These are phyloP conservation scores for Epicoccum nigrum DNA, from an alignment of 2,329 filamentous ascomycete species.

Conservation along the genomic window DNA sequence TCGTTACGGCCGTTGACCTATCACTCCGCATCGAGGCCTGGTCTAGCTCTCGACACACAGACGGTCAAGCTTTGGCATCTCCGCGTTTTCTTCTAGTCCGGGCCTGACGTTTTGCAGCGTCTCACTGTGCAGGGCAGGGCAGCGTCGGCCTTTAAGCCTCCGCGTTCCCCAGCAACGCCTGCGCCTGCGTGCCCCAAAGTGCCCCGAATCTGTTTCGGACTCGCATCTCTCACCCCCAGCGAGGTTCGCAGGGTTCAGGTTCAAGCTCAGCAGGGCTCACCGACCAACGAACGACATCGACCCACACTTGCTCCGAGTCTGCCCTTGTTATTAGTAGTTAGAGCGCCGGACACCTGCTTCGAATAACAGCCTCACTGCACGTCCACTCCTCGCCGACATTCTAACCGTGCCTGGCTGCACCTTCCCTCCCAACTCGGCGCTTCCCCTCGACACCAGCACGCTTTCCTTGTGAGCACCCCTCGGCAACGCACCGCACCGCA, in stretches of 20 bases:
- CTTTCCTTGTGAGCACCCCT: background rate
- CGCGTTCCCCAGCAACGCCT: constrained; percentile 15
- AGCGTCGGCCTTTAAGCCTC: constrained; percentile 13
- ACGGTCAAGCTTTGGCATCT: constrained; percentile 25
- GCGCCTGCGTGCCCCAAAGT: too few relatives aligned
- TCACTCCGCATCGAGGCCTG: constrained; percentile 18
- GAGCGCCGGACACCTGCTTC: constrained; percentile 17
- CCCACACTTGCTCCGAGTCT: constrained; percentile 17
- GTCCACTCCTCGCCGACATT: constrained; percentile 19
- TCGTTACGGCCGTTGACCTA: constrained; percentile 3
- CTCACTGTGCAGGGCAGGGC: constrained; percentile 12
- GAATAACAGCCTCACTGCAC: constrained; percentile 29
- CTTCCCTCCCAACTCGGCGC: constrained; percentile 8
- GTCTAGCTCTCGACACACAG: constrained; percentile 4
- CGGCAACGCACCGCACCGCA: background rate
- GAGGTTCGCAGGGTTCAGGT: constrained; percentile 4
- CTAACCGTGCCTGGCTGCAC: constrained; percentile 18
- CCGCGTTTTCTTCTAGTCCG: constrained; percentile 37
- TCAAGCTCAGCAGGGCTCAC: too few relatives aligned
- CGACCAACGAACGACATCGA: constrained; percentile 7
- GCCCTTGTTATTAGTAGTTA: constrained; percentile 8
- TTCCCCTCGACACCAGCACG: constrained; percentile 1
- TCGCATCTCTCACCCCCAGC: constrained; percentile 12
- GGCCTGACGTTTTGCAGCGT: constrained; percentile 17
- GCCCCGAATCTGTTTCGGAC: constrained; percentile 15